A percentile compares a stretch with the other conserved stretches of the same genome.
These are phyloP conservation scores for Daldinia grandis DNA, from an alignment of 495 filamentous ascomycete species.

Conservation along the genomic window DNA sequence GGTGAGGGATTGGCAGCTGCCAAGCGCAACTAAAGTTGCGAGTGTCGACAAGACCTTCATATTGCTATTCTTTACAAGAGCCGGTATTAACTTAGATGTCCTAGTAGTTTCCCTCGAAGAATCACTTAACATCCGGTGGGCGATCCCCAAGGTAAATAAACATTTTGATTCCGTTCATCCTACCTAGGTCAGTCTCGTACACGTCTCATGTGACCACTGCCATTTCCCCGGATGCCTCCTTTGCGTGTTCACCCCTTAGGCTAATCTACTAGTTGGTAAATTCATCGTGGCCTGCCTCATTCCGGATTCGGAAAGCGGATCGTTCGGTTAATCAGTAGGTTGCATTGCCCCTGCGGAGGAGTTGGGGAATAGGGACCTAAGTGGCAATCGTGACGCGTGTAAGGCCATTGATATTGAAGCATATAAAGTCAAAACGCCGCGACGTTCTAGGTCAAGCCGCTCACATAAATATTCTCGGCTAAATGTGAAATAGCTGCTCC, in stretches of 20 bases:
- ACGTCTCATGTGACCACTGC: slow-evolving; percentile 16
- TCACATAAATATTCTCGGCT: slow-evolving; percentile 11
- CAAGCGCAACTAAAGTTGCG: slow-evolving; percentile 47
- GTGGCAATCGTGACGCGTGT: neutral
- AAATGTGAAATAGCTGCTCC: slow-evolving; percentile 16
- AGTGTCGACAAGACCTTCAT: slow-evolving; percentile 51
- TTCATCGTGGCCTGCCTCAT: slow-evolving; percentile 9
- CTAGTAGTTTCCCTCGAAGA: neutral
- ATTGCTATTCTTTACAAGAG: slow-evolving; percentile 18
- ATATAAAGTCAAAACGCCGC: slow-evolving; percentile 8
- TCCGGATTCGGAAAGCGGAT: slow-evolving; percentile 29
- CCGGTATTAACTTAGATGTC: slow-evolving; percentile 7
- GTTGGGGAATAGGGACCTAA: slow-evolving; percentile 15
- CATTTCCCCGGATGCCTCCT: slow-evolving; percentile 26
- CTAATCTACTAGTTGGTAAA: slow-evolving; percentile 30
- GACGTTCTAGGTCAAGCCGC: slow-evolving; percentile 7
- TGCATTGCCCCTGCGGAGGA: slow-evolving; percentile 25
- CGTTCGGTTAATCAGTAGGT: slow-evolving; percentile 30
- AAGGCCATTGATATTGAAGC: slow-evolving; percentile 13
- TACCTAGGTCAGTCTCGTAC: neutral
- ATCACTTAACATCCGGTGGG: slow-evolving; percentile 19
- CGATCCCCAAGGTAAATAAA: slow-evolving; percentile 23
- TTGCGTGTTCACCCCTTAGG: slow-evolving; percentile 19
- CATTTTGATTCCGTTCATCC: slow-evolving; percentile 12
- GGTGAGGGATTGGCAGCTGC: slow-evolving; percentile 45